Conservation (phyloP, 202 grass and related monocot species). For the Carex arenaria region DNA sequence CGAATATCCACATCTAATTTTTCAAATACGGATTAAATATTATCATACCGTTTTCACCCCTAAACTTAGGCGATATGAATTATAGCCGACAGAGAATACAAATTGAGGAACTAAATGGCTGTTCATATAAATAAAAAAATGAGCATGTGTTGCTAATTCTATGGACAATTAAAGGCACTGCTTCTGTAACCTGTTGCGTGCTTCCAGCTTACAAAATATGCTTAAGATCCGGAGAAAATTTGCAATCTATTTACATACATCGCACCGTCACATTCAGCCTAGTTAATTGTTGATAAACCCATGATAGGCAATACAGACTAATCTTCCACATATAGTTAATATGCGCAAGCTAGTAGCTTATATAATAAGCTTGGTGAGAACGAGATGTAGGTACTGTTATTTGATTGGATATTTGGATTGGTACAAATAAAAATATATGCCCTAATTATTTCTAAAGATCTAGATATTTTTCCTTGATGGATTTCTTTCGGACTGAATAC, state of each 20-base stretch:
- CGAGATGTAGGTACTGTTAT: background rate
- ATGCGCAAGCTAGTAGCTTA: background rate
- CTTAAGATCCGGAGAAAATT: background rate
- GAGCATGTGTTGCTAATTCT: background rate
- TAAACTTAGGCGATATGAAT: too few relatives aligned
- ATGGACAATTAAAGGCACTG: background rate
- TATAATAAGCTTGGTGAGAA: too few relatives aligned
- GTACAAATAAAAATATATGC: background rate
- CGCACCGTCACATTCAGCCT: background rate
- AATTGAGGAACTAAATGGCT: too few relatives aligned
- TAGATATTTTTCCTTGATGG: background rate
- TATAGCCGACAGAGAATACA: too few relatives aligned
- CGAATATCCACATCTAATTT: too few relatives aligned
- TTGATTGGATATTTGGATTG: background rate
- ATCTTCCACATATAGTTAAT: background rate
- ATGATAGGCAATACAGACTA: background rate
- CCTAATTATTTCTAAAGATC: background rate
- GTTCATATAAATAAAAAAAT: background rate
- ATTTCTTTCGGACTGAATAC: background rate
- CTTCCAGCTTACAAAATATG: background rate
- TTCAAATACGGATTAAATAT: too few relatives aligned
- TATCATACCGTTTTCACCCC: too few relatives aligned
- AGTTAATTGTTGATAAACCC: background rate
- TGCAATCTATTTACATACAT: background rate
- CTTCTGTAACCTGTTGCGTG: background rate